A percentile compares a stretch with the other conserved stretches of the same genome.
Conservation (phyloP, 2,329 filamentous ascomycete genomes). For the Aureobasidium lini region DNA sequence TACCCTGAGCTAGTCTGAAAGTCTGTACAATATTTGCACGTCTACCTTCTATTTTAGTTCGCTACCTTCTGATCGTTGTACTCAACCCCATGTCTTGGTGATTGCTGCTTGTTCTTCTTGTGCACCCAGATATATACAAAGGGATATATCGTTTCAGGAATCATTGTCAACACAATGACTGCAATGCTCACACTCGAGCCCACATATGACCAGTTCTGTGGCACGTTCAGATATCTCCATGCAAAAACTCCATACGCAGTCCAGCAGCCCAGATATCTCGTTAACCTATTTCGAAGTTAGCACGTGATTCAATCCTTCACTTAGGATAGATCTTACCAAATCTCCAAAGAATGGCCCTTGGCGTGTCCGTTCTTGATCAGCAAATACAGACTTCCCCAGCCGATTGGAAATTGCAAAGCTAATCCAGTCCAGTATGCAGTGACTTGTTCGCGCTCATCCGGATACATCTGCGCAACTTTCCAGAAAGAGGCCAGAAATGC, state of each 20-base stretch:
- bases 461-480: slow-evolving; percentile 24
- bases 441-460: slow-evolving; percentile 33
- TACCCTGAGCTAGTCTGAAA: no score
- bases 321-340: slow-evolving; percentile 26
- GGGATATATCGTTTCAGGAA: slow-evolving; percentile 33
- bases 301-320: neutral
- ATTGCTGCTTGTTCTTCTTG: neutral
- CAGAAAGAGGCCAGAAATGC: slow-evolving; percentile 27
- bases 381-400: slow-evolving; percentile 28
- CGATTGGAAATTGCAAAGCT: slow-evolving; percentile 32
- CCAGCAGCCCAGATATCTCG: slow-evolving; percentile 32
- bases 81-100: no score
- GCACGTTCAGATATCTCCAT: slow-evolving; percentile 33
- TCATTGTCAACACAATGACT: slow-evolving; percentile 29
- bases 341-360: slow-evolving; percentile 34
- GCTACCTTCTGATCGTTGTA: neutral
- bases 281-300: slow-evolving; percentile 25
- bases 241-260: slow-evolving; percentile 33
- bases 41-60: neutral
- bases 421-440: slow-evolving; percentile 35
- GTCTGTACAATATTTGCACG: no score
- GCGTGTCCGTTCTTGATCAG: slow-evolving; percentile 27
- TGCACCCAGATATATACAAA: slow-evolving; percentile 31
- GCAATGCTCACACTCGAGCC: slow-evolving; percentile 27
- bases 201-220: slow-evolving; percentile 34